phyloP scores from a whole-genome alignment of 495 filamentous ascomycete species.

The Trichoderma orchidacearum region DNA sequence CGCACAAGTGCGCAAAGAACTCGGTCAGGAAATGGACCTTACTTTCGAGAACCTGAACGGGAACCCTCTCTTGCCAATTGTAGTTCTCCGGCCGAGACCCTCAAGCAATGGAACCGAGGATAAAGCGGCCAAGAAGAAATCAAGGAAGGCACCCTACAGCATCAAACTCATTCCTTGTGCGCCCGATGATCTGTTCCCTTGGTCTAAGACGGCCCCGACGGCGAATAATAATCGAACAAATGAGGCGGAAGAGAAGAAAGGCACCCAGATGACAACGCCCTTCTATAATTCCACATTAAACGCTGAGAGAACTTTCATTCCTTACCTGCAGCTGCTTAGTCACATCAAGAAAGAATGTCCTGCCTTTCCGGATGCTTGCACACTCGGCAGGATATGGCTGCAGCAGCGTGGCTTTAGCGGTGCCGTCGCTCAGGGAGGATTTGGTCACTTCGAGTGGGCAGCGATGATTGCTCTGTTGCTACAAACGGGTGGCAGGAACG shows the following conservation, averaged over 20 bases:
- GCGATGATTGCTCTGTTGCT: slow-evolving; percentile 66
- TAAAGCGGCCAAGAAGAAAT: slow-evolving; percentile 3
- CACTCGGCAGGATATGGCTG: slow-evolving; percentile 79
- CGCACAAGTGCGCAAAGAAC: slow-evolving; percentile 44
- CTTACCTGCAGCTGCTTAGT: slow-evolving; percentile 62
- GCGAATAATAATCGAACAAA: slow-evolving; percentile 54
- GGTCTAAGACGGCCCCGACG: slow-evolving; percentile 51
- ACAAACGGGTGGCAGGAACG: slow-evolving; percentile 56
- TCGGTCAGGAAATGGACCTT: slow-evolving; percentile 38
- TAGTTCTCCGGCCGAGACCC: slow-evolving; percentile 34
- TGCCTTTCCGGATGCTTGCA: slow-evolving; percentile 67
- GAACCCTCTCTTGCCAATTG: slow-evolving; percentile 61
- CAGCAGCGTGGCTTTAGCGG: slow-evolving; percentile 71
- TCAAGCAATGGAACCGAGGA: neutral
- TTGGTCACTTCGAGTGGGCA: slow-evolving; percentile 88
- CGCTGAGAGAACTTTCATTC: slow-evolving; percentile 57
- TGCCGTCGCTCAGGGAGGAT: slow-evolving; percentile 59
- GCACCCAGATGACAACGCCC: slow-evolving; percentile 43
- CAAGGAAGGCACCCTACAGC: slow-evolving; percentile 21
- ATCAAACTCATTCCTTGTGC: slow-evolving; percentile 71
- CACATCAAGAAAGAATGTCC: slow-evolving; percentile 48
- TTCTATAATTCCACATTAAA: slow-evolving; percentile 81
- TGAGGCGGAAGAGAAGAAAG: slow-evolving; percentile 19
- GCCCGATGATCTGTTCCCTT: slow-evolving; percentile 50
- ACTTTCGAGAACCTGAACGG: slow-evolving; percentile 59